Evolutionary conservation across 2,329 filamentous ascomycete genomes (phyloP), one percentile per base, ranked within the genome.

Genomic region (Xylaria polymorpha): DNA sequence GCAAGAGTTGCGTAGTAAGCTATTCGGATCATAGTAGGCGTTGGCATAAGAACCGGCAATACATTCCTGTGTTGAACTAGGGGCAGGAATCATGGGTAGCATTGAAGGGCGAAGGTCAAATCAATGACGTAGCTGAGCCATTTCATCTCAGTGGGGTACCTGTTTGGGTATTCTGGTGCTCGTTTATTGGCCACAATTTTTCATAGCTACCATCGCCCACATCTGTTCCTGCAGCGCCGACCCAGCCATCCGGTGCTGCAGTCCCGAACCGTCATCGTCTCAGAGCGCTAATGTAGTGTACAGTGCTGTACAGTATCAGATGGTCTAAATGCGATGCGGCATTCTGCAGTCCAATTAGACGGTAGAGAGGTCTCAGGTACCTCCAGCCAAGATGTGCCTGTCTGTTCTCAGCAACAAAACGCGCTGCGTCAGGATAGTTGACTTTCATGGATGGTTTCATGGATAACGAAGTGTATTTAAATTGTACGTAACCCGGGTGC

Each of bases 291-390:
- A 55, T 55, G 55, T 53, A 29, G 4, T 29, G 25, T 29, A 67
- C 65, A 67, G 59, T 59, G 58, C 35, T 43, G 64, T 62, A 63
- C 32, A 61, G 57, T 68, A 48, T 39, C 56, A 59, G 41, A 18
- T 46, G 22, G 41, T 46, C 41, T 20, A 25, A 43, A 59, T 32
- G 22, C 22, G 32, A 63, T 65, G 61, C 61, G 46, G 64, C 56
- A n/a, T 20, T 57, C 12, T 14, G 20, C 46, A 29, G 25, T 29
- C 25, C 4, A 29, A 29, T 29, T 29, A 2, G 25, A 29, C 25
- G 25, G 25, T 29, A 29, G 25, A 29, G 2, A 29, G 25, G 25
- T 29, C 4, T 29, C 25, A 29, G 25, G 25, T 43, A 48, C 39
- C 50, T 55, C 18, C 15, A 14, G n/a, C 39, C 39, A 22, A 35